Conservation (phyloP, 441 rosid species). For the Erodium texanum region DNA sequence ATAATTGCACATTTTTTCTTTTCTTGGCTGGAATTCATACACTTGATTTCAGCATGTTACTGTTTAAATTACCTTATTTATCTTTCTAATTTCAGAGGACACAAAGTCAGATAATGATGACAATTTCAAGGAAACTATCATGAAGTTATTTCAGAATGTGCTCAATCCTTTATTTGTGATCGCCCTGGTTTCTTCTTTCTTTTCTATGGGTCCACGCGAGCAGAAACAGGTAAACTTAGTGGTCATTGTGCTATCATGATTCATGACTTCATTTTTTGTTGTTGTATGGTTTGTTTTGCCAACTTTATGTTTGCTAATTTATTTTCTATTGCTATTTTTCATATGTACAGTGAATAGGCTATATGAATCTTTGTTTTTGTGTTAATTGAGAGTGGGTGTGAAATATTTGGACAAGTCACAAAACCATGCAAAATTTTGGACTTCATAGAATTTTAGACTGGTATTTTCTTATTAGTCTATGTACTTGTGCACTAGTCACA, state of each 20-base stretch:
- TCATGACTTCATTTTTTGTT: too few relatives aligned
- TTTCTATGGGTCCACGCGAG: background rate
- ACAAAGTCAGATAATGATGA: background rate
- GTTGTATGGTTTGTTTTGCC: too few relatives aligned
- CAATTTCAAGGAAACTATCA: background rate
- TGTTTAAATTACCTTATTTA: background rate
- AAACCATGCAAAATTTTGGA: too few relatives aligned
- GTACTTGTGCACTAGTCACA: too few relatives aligned
- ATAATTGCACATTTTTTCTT: background rate
- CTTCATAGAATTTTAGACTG: too few relatives aligned
- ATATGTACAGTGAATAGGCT: too few relatives aligned
- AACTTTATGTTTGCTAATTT: too few relatives aligned
- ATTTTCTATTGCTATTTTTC: too few relatives aligned
- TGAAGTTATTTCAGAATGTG: background rate
- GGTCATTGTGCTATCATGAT: background rate
- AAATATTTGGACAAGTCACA: too few relatives aligned
- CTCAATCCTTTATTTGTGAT: background rate
- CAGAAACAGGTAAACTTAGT: slow-evolving; percentile 10
- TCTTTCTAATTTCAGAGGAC: background rate
- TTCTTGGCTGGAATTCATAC: background rate
- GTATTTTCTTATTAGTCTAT: too few relatives aligned
- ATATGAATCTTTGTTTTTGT: too few relatives aligned
- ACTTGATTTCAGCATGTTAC: background rate
- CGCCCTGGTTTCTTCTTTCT: background rate
- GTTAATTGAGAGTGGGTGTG: too few relatives aligned